Conservation (phyloP, 2,329 filamentous ascomycete species). For the Teratosphaeria viscida region DNA sequence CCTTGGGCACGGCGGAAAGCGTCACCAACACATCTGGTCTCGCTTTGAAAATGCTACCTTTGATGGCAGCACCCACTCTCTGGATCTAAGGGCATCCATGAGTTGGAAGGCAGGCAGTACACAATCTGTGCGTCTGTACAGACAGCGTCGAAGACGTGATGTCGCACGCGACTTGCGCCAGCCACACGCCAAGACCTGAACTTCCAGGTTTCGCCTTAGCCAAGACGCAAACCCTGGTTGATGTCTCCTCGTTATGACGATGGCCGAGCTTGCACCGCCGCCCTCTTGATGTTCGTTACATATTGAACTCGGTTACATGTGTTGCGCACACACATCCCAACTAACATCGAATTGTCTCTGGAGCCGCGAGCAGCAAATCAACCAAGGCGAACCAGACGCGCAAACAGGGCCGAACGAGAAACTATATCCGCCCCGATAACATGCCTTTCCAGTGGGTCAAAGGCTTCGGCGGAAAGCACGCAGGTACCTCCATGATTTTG, state of each 20-base stretch:
- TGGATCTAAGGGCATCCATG: no score
- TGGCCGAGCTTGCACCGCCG: background rate
- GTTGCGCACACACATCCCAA: no score
- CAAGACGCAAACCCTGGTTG: background rate
- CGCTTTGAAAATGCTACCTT: no score
- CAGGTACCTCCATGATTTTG: background rate
- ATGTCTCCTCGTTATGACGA: background rate
- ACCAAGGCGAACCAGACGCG: background rate
- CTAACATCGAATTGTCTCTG: background rate
- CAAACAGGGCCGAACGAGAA: background rate
- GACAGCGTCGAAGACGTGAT: background rate
- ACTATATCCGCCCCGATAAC: background rate
- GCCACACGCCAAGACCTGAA: background rate
- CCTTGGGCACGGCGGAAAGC: no score
- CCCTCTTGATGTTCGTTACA: background rate
- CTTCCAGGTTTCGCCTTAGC: background rate
- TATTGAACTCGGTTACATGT: background rate
- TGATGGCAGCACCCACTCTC: no score
- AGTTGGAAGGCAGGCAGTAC: no score
- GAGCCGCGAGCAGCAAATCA: background rate
- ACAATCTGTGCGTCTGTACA: background rate
- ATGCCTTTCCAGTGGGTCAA: slow-evolving; percentile 1
- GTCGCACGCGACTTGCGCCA: background rate
- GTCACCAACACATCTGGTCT: no score
- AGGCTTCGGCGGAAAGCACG: slow-evolving; percentile 1